Evolutionary conservation across 257 asterid genomes (phyloP).

Genomic region (Ballota nigra): DNA sequence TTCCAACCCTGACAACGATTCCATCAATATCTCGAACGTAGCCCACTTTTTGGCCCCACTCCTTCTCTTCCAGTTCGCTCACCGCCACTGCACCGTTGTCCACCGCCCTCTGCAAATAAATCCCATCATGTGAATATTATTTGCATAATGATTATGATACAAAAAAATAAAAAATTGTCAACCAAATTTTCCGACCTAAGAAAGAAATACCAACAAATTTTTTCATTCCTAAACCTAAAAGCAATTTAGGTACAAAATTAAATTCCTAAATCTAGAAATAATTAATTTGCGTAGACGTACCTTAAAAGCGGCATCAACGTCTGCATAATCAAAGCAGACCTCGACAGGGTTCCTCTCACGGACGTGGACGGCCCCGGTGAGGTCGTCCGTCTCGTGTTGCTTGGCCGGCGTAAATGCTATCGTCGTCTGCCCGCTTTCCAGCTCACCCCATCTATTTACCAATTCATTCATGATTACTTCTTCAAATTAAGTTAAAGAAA

Average conservation of each 20-base stretch:
- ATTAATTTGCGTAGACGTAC: conserved; percentile 15
- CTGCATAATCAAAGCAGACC: conserved; percentile 78
- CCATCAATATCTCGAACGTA: conserved; percentile 80
- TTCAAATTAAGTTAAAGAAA: not conserved
- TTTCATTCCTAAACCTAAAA: too few species aligned
- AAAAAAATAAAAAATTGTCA: too few species aligned
- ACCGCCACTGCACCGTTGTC: conserved; percentile 79
- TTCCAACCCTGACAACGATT: conserved; percentile 63
- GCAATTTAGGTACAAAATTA: too few species aligned
- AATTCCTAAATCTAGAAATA: too few species aligned
- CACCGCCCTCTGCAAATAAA: conserved; percentile 55
- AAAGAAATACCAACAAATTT: too few species aligned
- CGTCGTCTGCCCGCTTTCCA: conserved; percentile 81
- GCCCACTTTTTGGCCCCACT: conserved; percentile 94
- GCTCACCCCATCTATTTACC: conserved; percentile 76
- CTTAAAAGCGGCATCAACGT: conserved; percentile 81
- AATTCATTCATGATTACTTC: not conserved
- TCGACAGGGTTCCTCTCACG: conserved; percentile 60
- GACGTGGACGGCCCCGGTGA: conserved; percentile 57
- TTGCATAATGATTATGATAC: too few species aligned
- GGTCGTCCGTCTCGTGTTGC: conserved; percentile 80
- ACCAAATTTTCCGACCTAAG: too few species aligned
- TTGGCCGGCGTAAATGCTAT: conserved; percentile 77
- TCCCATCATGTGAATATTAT: too few species aligned
- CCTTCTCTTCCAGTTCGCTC: conserved; percentile 66